These are phyloP conservation scores for Aspergillus pseudoglaucus DNA, from an alignment of 2,329 filamentous ascomycete species.

Conservation along the genomic window DNA sequence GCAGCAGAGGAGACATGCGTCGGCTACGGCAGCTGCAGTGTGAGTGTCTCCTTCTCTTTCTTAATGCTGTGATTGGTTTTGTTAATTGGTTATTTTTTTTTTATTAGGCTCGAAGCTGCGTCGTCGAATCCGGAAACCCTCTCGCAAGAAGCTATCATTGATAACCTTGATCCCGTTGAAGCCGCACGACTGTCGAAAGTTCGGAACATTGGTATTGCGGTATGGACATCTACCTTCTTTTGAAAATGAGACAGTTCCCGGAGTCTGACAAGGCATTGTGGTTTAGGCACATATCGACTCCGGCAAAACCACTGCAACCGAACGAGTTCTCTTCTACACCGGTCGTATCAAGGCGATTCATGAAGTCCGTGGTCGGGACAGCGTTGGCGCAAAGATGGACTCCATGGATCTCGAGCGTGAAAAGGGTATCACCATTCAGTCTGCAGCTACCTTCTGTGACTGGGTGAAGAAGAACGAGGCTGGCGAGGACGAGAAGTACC, in stretches of 20 bases:
- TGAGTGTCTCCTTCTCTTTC: constrained; percentile 19
- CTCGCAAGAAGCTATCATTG: constrained; percentile 61
- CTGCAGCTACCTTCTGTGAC: constrained; percentile 94
- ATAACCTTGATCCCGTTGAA: constrained; percentile 75
- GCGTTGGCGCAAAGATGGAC: constrained; percentile 98
- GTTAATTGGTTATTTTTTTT: constrained; percentile 7
- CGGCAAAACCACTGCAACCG: constrained; percentile 93
- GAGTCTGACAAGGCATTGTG: background rate
- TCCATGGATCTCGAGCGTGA: constrained; percentile 98
- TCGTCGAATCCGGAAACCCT: constrained; percentile 51
- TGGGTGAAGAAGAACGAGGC: constrained; percentile 77
- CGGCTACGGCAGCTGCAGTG: constrained; percentile 40
- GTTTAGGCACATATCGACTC: constrained; percentile 89
- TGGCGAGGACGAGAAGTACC: constrained; percentile 82
- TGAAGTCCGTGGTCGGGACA: constrained; percentile 83
- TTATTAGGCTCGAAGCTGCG: constrained; percentile 50
- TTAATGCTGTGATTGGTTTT: constrained; percentile 4
- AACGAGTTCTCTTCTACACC: constrained; percentile 96
- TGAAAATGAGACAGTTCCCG: background rate
- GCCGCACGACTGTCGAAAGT: constrained; percentile 70
- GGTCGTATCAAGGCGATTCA: constrained; percentile 95
- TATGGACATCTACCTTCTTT: constrained; percentile 39
- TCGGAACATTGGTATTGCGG: constrained; percentile 96
- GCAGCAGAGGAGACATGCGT: constrained; percentile 39
- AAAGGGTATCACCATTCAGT: constrained; percentile 98